Evolutionary conservation across 2,329 filamentous ascomycete genomes (phyloP), one percentile per base, ranked within the genome.

Genomic region (Scedosporium aurantiacum): DNA sequence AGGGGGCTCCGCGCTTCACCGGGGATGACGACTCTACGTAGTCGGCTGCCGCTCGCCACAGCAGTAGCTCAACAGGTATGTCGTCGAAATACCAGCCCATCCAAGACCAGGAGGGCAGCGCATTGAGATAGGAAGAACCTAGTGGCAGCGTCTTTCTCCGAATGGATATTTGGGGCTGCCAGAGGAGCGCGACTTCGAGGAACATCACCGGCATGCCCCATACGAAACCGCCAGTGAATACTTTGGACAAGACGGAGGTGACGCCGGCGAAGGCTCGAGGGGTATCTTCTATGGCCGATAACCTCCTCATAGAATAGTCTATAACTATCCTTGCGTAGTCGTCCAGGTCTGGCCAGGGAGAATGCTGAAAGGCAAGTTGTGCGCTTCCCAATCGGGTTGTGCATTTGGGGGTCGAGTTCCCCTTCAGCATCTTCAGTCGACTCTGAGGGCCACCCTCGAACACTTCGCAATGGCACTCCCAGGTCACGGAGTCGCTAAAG

Each of bases 51-150:
- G 75, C 74, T 57, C 71, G 71, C 76, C 76, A 78, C 10, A 78
- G 67, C 5, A 67, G 69, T 61, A 78, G 64, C 60, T 78, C 76
- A 14, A 75, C 73, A 5, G 75, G 71, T 14, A 77, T 69, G 28
- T 72, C 74, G 61, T 78, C 76, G 61, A 75, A 76, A 72, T 75
- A 77, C 76, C 76, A 78, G 23, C 76, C 76, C 72, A 78, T 74
- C 76, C 76, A 78, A 32, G 75, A 76, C 76, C 76, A 78, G 3
- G 74, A 76, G 0, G 76, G 76, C 5, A 78, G 67, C 4, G 63
- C 60, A n/a, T 63, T 60, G 14, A 57, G 58, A 6, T 50, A 28
- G 5, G 60, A 50, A n/a, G 55, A 50, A 7, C 43, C 55, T 6
- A 58, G n/a, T 1, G 55, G 55, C 41, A 65, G 60, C 5, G 61